A percentile compares a stretch with the other conserved stretches of the same genome.
Evolutionary conservation across 2,329 filamentous ascomycete species (phyloP).

Genomic region (Alternaria alternata): DNA sequence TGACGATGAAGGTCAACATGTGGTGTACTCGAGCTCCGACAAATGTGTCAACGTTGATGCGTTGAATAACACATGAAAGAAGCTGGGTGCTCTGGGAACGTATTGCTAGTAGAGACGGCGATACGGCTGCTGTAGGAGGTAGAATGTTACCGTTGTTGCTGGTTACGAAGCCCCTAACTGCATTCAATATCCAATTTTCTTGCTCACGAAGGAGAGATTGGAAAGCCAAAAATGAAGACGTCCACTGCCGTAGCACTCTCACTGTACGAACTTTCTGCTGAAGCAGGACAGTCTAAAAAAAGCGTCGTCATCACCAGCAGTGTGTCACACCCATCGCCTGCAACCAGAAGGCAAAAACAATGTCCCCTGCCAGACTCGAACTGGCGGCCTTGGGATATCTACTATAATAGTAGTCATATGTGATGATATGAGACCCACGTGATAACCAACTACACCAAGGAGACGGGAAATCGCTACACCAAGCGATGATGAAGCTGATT

Average conservation of each 20-base stretch:
- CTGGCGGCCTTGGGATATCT: conserved; percentile 20
- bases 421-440: conserved; percentile 19
- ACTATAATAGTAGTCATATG: conserved; percentile 5
- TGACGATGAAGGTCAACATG: not conserved
- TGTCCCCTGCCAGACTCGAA: conserved; percentile 19
- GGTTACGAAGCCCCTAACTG: no score
- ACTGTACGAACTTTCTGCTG: not conserved
- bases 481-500: not conserved
- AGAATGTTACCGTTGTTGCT: not conserved
- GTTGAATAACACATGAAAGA: not conserved
- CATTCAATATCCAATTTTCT: not conserved
- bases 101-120: not conserved
- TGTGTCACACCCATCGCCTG: rapidly evolving
- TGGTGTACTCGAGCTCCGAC: not conserved
- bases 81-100: not conserved
- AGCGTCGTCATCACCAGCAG: not conserved
- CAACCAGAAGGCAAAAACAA: not conserved
- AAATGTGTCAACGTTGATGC: not conserved
- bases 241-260: not conserved
- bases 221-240: not conserved
- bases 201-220: not conserved
- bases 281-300: not conserved
- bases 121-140: not conserved
- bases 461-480: conserved; percentile 8
- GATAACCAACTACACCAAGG: conserved; percentile 21